Conservation (phyloP, 495 filamentous ascomycete species). For the Chaetomium cochliodes region DNA sequence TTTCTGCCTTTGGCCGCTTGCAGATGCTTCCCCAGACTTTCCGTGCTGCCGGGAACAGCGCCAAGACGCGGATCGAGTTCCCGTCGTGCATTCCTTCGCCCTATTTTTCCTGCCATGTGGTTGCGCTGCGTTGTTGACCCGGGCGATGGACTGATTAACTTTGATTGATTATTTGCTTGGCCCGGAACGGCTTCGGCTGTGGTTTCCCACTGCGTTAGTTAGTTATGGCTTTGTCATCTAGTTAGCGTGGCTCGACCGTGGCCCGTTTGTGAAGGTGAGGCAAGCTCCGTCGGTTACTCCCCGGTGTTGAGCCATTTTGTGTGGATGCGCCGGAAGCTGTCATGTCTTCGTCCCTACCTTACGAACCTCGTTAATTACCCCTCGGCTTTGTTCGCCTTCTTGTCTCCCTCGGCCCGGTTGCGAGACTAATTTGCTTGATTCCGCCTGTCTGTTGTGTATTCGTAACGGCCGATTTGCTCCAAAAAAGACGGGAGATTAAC, state of each 20-base stretch:
- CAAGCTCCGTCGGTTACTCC: background rate
- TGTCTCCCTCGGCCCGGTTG: background rate
- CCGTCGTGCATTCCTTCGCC: background rate
- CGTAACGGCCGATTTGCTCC: background rate
- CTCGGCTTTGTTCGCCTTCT: background rate
- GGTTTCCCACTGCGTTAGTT: slow-evolving; percentile 24
- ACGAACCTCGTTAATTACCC: background rate
- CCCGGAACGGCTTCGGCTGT: background rate
- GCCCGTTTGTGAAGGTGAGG: background rate
- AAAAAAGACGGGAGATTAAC: too few relatives aligned
- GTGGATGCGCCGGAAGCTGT: too few relatives aligned
- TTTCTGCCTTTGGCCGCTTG: slow-evolving; percentile 7
- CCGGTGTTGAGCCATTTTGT: background rate
- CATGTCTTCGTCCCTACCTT: background rate
- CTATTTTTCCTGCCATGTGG: background rate
- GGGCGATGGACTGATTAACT: slow-evolving; percentile 1
- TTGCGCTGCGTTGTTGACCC: background rate
- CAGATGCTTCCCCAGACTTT: slow-evolving; percentile 37
- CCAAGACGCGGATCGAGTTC: slow-evolving; percentile 24
- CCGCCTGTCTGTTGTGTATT: background rate
- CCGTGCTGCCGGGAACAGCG: slow-evolving; percentile 31
- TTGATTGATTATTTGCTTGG: background rate
- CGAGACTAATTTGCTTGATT: background rate
- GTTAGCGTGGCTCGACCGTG: slow-evolving; percentile 23
- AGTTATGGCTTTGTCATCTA: slow-evolving; percentile 32